Evolutionary conservation across 495 filamentous ascomycete genomes (phyloP).

Genomic region (Tuber microsphaerosporum): DNA sequence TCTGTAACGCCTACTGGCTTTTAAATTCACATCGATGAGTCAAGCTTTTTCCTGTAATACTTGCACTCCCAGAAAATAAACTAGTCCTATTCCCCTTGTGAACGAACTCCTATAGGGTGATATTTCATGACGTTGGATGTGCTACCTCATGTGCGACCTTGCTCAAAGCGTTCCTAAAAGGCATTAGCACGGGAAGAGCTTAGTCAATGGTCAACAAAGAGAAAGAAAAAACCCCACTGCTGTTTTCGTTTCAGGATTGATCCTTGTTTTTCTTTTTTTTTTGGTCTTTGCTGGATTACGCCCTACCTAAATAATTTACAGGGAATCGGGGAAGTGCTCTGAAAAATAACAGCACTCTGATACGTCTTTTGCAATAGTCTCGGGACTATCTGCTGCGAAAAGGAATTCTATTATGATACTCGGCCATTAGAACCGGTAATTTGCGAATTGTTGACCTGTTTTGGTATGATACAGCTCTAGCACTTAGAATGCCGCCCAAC

Average conservation of each 20-base stretch:
- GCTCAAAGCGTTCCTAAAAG: background rate
- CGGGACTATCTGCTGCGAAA: background rate
- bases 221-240: background rate
- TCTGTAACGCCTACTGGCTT: background rate
- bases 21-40: background rate
- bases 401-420: background rate
- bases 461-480: background rate
- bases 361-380: background rate
- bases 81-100: no score
- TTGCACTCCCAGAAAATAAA: no score
- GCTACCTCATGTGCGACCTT: no score
- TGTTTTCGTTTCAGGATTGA: background rate
- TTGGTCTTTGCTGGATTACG: background rate
- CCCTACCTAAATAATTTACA: background rate
- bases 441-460: background rate
- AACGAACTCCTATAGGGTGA: no score
- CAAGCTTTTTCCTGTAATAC: background rate
- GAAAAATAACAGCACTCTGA: background rate
- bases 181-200: background rate
- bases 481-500: background rate
- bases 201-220: background rate
- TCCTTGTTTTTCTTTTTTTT: background rate
- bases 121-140: no score
- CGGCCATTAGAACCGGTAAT: background rate
- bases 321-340: background rate